Percentiles rank a stretch among this genome's conserved stretches.
Evolutionary conservation across 2,329 filamentous ascomycete genomes (phyloP).

Genomic region (Pyrenophora tritici-repentis): DNA sequence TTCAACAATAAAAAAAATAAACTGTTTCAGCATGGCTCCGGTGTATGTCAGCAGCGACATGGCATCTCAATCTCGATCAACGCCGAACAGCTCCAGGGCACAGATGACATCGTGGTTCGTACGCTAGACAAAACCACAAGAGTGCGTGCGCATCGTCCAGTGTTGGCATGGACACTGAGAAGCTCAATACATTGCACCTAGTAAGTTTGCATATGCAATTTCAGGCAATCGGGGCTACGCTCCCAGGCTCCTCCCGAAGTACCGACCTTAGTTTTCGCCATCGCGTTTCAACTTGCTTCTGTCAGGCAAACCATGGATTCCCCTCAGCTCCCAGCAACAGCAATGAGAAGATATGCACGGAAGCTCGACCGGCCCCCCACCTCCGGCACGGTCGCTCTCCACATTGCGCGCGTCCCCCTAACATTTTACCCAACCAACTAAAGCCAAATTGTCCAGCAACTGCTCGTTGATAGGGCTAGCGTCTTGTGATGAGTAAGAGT

Average conservation of each 20-base stretch:
- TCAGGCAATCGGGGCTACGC: background rate
- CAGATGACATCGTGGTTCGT: background rate
- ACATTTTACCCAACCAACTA: slow-evolving; percentile 4
- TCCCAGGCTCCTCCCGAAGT: background rate
- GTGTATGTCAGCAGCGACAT: too few species aligned
- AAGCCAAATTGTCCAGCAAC: background rate
- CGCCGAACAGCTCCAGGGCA: background rate
- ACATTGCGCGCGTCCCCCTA: too few species aligned
- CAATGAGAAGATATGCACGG: background rate
- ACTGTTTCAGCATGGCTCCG: too few species aligned
- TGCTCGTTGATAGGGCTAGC: background rate
- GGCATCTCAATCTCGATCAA: too few species aligned
- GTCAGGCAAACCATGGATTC: too few species aligned
- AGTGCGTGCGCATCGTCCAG: background rate
- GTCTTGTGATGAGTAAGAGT: background rate
- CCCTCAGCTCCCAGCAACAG: too few species aligned
- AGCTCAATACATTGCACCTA: background rate
- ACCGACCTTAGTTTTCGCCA: too few species aligned
- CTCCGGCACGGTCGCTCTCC: too few species aligned
- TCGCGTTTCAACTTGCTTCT: too few species aligned
- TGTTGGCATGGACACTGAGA: background rate
- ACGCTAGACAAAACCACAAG: background rate
- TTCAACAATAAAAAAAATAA: background rate
- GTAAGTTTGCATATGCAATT: background rate
- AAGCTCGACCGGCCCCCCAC: slow-evolving; percentile 10